Percentiles rank a stretch among this genome's conserved stretches.
Evolutionary conservation across 805 yeast species (phyloP).

Genomic region (Isabelozyma gotoi): DNA sequence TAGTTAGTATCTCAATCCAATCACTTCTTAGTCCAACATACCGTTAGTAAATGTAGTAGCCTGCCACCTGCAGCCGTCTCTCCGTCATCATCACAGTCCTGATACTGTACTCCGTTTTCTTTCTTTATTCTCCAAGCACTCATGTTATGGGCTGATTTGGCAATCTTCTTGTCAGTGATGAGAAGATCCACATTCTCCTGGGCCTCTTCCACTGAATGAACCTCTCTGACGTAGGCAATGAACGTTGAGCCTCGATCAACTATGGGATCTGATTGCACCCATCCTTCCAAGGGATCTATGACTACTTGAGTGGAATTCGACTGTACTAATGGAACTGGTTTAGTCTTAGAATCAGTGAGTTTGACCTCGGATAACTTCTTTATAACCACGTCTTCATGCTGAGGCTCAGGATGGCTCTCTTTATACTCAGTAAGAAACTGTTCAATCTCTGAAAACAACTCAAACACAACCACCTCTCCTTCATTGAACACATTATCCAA

Average conservation of each 20-base stretch:
- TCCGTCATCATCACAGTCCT: slow-evolving; percentile 96
- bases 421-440: slow-evolving; percentile 42
- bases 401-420: slow-evolving; percentile 6
- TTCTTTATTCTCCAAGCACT: slow-evolving; percentile 77
- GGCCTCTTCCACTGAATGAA: slow-evolving; percentile 69
- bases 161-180: slow-evolving; percentile 62
- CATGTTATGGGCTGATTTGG: slow-evolving; percentile 77
- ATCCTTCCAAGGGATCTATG: slow-evolving; percentile 59
- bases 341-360: too few species aligned
- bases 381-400: slow-evolving; percentile 11
- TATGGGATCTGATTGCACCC: slow-evolving; percentile 77
- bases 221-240: slow-evolving; percentile 69
- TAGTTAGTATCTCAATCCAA: slow-evolving; percentile 21
- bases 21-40: slow-evolving; percentile 26
- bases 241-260: slow-evolving; percentile 84
- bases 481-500: slow-evolving; percentile 51
- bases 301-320: not conserved
- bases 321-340: not conserved
- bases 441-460: slow-evolving; percentile 67
- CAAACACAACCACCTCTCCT: slow-evolving; percentile 79
- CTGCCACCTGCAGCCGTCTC: slow-evolving; percentile 95
- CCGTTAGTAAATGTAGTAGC: slow-evolving; percentile 71
- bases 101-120: slow-evolving; percentile 55
- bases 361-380: slow-evolving; percentile 1
- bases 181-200: slow-evolving; percentile 48